Percentiles rank a stretch among this genome's conserved stretches.
Conservation (phyloP, 257 asterid species). For the Solanum arcanum region DNA sequence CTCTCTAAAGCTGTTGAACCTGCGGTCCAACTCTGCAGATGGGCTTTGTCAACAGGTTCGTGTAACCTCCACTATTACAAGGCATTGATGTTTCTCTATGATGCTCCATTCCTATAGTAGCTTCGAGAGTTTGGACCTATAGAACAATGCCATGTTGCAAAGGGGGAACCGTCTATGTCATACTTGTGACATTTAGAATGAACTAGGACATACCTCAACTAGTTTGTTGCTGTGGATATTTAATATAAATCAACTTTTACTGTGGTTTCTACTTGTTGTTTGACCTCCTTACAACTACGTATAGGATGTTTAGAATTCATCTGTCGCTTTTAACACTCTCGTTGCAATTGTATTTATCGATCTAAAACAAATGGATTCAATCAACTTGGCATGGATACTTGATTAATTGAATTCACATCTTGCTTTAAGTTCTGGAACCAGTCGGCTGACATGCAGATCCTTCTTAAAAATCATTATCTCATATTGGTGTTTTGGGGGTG, state of each 20-base stretch:
- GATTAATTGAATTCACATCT: not conserved
- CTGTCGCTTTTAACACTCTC: not conserved
- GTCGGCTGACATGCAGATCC: not conserved
- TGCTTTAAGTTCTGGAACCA: not conserved
- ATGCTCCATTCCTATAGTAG: not conserved
- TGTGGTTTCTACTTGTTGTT: not conserved
- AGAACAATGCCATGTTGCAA: not conserved
- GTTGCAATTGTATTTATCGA: not conserved
- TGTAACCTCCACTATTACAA: not conserved
- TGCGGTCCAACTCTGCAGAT: conserved; percentile 71
- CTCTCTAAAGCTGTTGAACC: conserved; percentile 78
- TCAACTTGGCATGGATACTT: not conserved
- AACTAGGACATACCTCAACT: not conserved
- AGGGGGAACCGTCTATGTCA: not conserved
- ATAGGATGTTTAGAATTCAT: not conserved
- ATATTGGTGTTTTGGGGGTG: not conserved
- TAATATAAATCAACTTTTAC: not conserved
- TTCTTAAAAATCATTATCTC: not conserved
- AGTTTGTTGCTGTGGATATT: not conserved
- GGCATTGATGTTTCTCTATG: not conserved
- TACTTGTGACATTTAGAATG: not conserved
- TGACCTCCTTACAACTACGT: not conserved
- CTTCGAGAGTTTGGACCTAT: not conserved
- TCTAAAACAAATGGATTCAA: not conserved
- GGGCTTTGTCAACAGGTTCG: conserved; percentile 73